Percentiles rank a stretch among this genome's conserved stretches.
Evolutionary conservation across 768 basidiomycete genomes (phyloP).

Genomic region (Trametes coccinea): DNA sequence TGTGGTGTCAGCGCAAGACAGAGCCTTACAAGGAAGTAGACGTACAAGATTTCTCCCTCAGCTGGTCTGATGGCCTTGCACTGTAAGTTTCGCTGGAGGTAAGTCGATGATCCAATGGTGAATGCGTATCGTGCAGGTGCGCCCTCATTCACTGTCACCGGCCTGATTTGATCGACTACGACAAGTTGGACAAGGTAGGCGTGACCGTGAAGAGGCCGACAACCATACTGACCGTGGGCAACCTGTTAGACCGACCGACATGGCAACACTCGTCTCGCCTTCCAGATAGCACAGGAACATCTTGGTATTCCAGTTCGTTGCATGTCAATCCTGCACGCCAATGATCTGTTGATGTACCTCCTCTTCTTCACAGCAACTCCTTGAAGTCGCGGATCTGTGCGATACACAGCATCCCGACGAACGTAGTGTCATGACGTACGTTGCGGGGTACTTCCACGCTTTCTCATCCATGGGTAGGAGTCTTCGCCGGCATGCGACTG

Average conservation of each 20-base stretch:
- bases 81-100: conserved; percentile 46
- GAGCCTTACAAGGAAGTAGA: conserved; percentile 87
- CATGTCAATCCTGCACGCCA: conserved; percentile 7
- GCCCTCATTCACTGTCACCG: conserved; percentile 97
- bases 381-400: conserved; percentile 95
- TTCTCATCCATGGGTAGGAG: conserved; percentile 91
- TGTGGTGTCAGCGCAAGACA: conserved; percentile 99
- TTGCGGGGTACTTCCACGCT: conserved; percentile 97
- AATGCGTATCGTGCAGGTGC: conserved; percentile 58
- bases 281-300: conserved; percentile 83
- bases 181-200: conserved; percentile 76
- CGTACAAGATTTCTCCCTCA: conserved; percentile 89
- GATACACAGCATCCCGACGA: conserved; percentile 90
- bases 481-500: background rate
- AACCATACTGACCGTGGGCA: background rate
- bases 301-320: conserved; percentile 83
- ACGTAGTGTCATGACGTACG: conserved; percentile 96
- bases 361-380: conserved; percentile 63
- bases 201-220: background rate
- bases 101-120: background rate
- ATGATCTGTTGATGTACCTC: conserved; percentile 4
- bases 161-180: conserved; percentile 91
- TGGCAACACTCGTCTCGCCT: conserved; percentile 85
- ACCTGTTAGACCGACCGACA: conserved; percentile 66
- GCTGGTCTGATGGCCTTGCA: conserved; percentile 95